Percentiles rank a stretch among this genome's conserved stretches.
phyloP scores from a whole-genome alignment of 1,284 basidiomycete species.

The Pisolithus thermaeus region DNA sequence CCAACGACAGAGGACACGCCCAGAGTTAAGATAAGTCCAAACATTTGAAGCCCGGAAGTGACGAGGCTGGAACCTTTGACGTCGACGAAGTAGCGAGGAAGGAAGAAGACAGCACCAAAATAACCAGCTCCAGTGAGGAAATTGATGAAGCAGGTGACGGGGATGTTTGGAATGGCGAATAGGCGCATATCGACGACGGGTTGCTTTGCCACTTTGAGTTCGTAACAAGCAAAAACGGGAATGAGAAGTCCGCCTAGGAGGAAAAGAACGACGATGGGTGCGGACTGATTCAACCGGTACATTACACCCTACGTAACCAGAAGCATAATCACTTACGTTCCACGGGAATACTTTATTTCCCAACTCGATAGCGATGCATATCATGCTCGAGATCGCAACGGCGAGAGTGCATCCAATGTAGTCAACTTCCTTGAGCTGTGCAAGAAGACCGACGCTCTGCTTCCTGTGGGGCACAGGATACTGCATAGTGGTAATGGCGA shows the following conservation, averaged over 20 bases:
- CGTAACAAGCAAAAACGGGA: conserved; percentile 29
- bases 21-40: conserved; percentile 27
- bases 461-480: conserved; percentile 30
- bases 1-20: conserved; percentile 29
- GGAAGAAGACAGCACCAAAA: conserved; percentile 30
- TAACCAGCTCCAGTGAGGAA: conserved; percentile 33
- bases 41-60: conserved; percentile 28
- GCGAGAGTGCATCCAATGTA: conserved; percentile 25
- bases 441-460: conserved; percentile 27
- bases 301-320: background rate
- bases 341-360: conserved; percentile 31
- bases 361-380: conserved; percentile 32
- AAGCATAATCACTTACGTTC: conserved; percentile 19
- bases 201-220: conserved; percentile 28
- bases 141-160: conserved; percentile 30
- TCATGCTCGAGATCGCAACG: conserved; percentile 29
- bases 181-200: conserved; percentile 27
- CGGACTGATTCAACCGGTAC: conserved; percentile 18
- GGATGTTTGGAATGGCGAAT: conserved; percentile 29
- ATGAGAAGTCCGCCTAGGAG: conserved; percentile 24
- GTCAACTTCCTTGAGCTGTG: conserved; percentile 28
- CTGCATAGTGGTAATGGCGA: conserved; percentile 23
- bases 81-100: conserved; percentile 34
- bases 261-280: conserved; percentile 24
- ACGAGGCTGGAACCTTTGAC: conserved; percentile 27